phyloP scores from a whole-genome alignment of 352 stramenopile species.

The Phytophthora megakarya region DNA sequence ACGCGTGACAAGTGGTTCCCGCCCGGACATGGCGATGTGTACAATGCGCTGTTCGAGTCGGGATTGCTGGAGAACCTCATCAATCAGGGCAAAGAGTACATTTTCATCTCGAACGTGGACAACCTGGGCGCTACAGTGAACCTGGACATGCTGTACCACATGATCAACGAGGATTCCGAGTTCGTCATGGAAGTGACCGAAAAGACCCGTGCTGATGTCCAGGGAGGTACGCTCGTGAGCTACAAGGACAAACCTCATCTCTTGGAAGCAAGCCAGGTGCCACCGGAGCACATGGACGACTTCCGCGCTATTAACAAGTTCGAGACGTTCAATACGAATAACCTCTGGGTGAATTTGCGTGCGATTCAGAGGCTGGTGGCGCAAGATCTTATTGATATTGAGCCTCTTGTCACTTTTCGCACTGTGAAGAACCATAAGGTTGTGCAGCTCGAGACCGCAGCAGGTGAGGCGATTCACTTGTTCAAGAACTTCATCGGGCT shows the following conservation, averaged over 20 bases:
- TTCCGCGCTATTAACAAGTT: constrained; percentile 97
- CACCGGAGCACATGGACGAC: constrained; percentile 93
- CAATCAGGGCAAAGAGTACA: constrained; percentile 97
- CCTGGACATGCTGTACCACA: constrained; percentile 98
- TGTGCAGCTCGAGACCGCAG: constrained; percentile 95
- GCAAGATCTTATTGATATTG: constrained; percentile 98
- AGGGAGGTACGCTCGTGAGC: constrained; percentile 90
- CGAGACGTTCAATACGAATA: constrained; percentile 99
- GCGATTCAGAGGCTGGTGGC: constrained; percentile 97
- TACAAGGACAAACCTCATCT: constrained; percentile 95
- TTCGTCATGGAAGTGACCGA: constrained; percentile 99
- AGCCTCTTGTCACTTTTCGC: constrained; percentile 92
- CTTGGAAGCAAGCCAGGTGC: constrained; percentile 97
- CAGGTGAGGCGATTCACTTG: constrained; percentile 98
- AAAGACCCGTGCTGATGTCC: constrained; percentile 91
- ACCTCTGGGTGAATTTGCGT: constrained; percentile 98
- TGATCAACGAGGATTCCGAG: constrained; percentile 96
- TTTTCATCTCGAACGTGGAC: constrained; percentile 99
- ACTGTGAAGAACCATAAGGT: constrained; percentile 97
- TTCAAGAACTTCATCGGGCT: constrained; percentile 98
- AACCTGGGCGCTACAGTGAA: constrained; percentile 98
- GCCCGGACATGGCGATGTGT: constrained; percentile 98
- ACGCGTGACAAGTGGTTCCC: constrained; percentile 93
- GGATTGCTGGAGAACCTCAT: constrained; percentile 96
- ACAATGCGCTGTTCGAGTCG: constrained; percentile 97